Percentiles rank a stretch among this genome's conserved stretches.
phyloP scores from a whole-genome alignment of 2,329 filamentous ascomycete genomes.

The Ampelomyces quisqualis region DNA sequence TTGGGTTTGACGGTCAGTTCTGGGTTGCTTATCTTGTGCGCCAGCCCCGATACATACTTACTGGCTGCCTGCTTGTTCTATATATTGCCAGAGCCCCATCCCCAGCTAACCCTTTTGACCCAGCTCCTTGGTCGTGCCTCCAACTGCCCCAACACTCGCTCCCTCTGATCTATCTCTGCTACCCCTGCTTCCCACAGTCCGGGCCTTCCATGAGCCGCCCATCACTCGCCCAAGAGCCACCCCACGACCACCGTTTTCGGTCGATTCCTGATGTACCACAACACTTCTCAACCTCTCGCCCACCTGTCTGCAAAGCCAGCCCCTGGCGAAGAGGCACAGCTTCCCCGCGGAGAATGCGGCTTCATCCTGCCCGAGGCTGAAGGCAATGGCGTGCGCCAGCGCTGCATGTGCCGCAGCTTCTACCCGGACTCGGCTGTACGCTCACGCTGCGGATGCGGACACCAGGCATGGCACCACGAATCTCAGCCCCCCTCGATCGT shows the following conservation, averaged over 20 bases:
- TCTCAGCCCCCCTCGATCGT: conserved; percentile 37
- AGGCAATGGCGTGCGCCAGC: conserved; percentile 33
- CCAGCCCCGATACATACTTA: conserved; percentile 29
- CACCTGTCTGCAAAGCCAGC: conserved; percentile 34
- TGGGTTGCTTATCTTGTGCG: conserved; percentile 38
- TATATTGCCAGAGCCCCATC: conserved; percentile 30
- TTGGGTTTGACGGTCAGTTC: conserved; percentile 24
- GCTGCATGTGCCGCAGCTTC: conserved; percentile 50
- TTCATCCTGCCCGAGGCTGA: conserved; percentile 37
- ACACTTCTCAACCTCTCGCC: conserved; percentile 31
- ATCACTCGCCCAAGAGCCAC: conserved; percentile 22
- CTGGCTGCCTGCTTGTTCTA: conserved; percentile 27
- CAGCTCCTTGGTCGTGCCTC: conserved; percentile 15
- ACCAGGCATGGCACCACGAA: conserved; percentile 52
- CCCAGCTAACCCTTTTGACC: conserved; percentile 26
- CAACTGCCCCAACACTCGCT: conserved; percentile 9
- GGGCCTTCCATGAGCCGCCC: conserved; percentile 39
- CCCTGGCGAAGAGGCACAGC: conserved; percentile 29
- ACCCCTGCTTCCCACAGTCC: neutral
- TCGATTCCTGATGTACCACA: conserved; percentile 43
- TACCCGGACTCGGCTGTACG: conserved; percentile 41
- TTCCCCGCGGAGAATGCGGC: conserved; percentile 44
- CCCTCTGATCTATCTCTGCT: conserved; percentile 4
- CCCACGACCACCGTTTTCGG: conserved; percentile 29
- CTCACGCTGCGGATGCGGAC: conserved; percentile 50